phyloP scores from a whole-genome alignment of 2,329 filamentous ascomycete species.

The Daldinia sp. region DNA sequence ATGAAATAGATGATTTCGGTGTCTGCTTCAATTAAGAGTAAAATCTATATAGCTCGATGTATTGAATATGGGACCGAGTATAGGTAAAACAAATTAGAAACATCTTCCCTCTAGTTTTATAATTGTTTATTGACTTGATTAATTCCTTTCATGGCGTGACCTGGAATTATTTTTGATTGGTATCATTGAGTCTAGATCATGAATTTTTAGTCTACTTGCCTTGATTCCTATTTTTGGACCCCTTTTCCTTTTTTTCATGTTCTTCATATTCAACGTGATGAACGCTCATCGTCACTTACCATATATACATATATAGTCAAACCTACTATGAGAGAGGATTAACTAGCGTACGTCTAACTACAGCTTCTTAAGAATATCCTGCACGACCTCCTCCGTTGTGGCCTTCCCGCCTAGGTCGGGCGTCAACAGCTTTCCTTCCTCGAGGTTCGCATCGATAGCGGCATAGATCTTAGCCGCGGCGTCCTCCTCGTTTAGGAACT shows the following conservation, averaged over 20 bases:
- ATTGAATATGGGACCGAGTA: conserved; percentile 13
- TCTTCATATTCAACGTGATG: not conserved
- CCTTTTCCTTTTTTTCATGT: conserved; percentile 1
- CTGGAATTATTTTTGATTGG: conserved; percentile 14
- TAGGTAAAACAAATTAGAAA: conserved; percentile 25
- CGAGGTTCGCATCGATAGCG: conserved; percentile 90
- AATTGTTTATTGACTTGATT: not conserved
- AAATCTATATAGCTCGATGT: conserved; percentile 12
- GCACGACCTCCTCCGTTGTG: conserved; percentile 85
- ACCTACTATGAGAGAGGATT: not conserved
- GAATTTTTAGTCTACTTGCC: conserved; percentile 12
- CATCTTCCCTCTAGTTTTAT: conserved; percentile 32
- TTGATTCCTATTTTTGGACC: conserved; percentile 10
- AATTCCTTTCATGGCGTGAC: not conserved
- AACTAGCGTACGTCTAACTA: conserved; percentile 60
- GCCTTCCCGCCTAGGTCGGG: conserved; percentile 92
- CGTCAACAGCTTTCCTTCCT: conserved; percentile 83
- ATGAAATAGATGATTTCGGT: conserved; percentile 5
- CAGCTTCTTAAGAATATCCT: conserved; percentile 86
- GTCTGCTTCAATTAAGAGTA: conserved; percentile 9
- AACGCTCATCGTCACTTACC: not conserved
- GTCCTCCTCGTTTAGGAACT: conserved; percentile 89
- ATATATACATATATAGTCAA: not conserved
- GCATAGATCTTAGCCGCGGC: conserved; percentile 91
- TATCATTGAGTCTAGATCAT: conserved; percentile 22